Percentiles rank a stretch among this genome's conserved stretches.
Evolutionary conservation across 495 filamentous ascomycete species (phyloP).

Genomic region (Penicillium soppii): DNA sequence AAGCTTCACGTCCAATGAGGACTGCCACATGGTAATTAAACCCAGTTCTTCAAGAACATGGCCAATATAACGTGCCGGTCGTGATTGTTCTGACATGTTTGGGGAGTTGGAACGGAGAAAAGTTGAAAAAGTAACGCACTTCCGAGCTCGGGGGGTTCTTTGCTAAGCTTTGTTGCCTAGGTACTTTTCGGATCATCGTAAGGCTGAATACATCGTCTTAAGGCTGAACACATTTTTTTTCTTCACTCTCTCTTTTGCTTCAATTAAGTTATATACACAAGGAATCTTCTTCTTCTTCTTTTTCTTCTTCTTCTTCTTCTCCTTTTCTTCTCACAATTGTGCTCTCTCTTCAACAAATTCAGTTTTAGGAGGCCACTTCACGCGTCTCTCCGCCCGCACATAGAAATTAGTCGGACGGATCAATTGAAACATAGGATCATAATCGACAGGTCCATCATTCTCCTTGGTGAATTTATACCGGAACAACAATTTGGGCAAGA

Average conservation of each 20-base stretch:
- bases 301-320: neutral
- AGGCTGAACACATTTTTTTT: no score
- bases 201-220: no score
- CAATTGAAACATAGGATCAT: conserved; percentile 55
- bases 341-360: neutral
- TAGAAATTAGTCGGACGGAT: conserved; percentile 55
- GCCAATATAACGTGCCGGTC: neutral
- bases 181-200: no score
- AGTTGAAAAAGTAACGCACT: neutral
- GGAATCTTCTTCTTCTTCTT: no score
- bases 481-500: conserved; percentile 50
- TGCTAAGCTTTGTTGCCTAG: neutral
- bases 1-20: conserved; percentile 64
- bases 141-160: neutral
- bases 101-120: neutral
- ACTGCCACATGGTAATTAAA: conserved; percentile 39
- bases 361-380: conserved; percentile 21
- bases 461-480: conserved; percentile 49
- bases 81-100: neutral
- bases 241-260: no score
- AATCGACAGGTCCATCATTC: conserved; percentile 41
- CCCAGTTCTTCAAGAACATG: conserved; percentile 37
- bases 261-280: no score
- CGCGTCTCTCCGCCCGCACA: conserved; percentile 34
- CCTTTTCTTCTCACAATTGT: neutral